Evolutionary conservation across 2,329 filamentous ascomycete genomes (phyloP), one percentile per base, ranked within the genome.

Genomic region (Sarocladiaceae sp.): DNA sequence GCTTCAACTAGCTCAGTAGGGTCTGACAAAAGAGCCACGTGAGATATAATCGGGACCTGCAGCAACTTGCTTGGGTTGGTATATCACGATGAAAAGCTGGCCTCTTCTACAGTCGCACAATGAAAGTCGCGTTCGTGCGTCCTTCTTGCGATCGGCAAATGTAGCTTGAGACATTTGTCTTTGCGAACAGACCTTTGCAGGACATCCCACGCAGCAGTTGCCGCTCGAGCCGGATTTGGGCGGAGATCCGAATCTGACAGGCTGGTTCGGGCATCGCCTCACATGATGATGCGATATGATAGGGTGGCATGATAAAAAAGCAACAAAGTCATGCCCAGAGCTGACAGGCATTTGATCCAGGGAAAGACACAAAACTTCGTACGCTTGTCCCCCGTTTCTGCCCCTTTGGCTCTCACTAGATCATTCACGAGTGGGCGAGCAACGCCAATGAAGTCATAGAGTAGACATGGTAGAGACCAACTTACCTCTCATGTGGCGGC

Each of bases 401-500:
- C n/a, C n/a, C n/a, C n/a, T n/a, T n/a, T n/a, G n/a, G n/a, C n/a
- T n/a, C 4, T 23, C 9, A 37, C 18, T 18, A 10, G 12, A 19
- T 7, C 16, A 12, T 19, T 19, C 4, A 37, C 9, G 20, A 37
- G 21, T 6, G 20, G 6, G 12, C 4, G 16, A n/a, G 24, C 24
- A 42, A 10, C 26, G 11, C 6, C 4, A 18, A 18, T 24, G 26
- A 20, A 6, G 18, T n/a, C n/a, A n/a, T n/a, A n/a, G n/a, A n/a
- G n/a, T n/a, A n/a, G 18, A 21, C 19, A 7, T 18, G 15, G 23
- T 13, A 18, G 3, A 3, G 39, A 12, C 10, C 27, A 10, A 50
- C 60, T 52, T 63, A 78, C 74, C 70, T 73, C 46, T 59, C 53
- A 48, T 72, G 69, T 24, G 69, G 65, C 19, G 74, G 74, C 20